Conservation (phyloP, 257 asterid species). For the Plantago ovata region DNA sequence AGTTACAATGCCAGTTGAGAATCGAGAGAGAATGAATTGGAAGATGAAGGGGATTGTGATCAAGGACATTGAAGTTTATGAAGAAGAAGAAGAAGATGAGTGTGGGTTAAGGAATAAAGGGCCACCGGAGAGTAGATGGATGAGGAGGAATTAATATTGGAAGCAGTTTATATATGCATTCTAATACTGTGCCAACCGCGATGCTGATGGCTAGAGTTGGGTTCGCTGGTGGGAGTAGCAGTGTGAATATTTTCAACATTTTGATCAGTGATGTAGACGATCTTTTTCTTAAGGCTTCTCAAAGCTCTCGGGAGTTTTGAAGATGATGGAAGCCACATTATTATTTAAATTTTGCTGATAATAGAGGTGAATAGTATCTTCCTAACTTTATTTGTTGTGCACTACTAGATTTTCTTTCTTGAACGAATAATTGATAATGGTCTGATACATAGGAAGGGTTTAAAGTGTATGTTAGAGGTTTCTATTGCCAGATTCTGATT, state of each 20-base stretch:
- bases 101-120: constrained; percentile 27
- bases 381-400: too few species aligned
- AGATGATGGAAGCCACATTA: constrained; percentile 96
- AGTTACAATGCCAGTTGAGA: constrained; percentile 72
- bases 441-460: too few species aligned
- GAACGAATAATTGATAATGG: too few species aligned
- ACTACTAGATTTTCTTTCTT: too few species aligned
- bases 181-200: too few species aligned
- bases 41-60: constrained; percentile 45
- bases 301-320: constrained; percentile 81
- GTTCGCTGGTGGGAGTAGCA: constrained; percentile 26
- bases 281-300: constrained; percentile 83
- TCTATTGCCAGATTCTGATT: too few species aligned
- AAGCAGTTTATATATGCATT: too few species aligned
- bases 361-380: too few species aligned
- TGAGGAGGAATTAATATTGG: too few species aligned
- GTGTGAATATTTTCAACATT: constrained; percentile 65
- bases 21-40: constrained; percentile 32
- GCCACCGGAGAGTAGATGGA: constrained; percentile 27
- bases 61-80: constrained; percentile 37
- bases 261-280: constrained; percentile 77
- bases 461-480: too few species aligned
- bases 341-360: constrained; percentile 90
- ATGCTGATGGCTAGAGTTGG: too few species aligned
- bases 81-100: constrained; percentile 42